Conservation (phyloP, 2,329 filamentous ascomycete species). For the Lojkania enalia region DNA sequence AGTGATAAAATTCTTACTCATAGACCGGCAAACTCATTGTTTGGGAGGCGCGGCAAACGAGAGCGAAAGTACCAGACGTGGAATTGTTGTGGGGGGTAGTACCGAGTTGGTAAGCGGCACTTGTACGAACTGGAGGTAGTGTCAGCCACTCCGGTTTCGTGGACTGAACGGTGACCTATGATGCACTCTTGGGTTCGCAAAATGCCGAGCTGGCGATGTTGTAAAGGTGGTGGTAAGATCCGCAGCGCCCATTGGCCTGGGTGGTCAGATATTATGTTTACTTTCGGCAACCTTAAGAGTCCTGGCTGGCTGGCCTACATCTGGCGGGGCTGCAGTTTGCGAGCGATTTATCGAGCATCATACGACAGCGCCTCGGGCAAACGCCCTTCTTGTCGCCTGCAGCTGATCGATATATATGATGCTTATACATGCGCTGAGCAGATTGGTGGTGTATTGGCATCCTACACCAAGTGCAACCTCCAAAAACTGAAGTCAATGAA, state of each 20-base stretch:
- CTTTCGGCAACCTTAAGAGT: conserved; percentile 3
- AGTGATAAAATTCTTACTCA: conserved; percentile 34
- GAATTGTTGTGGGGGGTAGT: conserved; percentile 2
- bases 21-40: conserved; percentile 17
- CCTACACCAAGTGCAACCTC: conserved; percentile 29
- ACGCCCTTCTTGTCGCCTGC: conserved; percentile 9
- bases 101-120: conserved; percentile 18
- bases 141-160: conserved; percentile 20
- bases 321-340: too few species aligned
- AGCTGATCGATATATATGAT: conserved; percentile 18
- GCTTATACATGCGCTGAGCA: conserved; percentile 8
- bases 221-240: conserved; percentile 7
- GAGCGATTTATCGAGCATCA: conserved; percentile 8
- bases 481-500: conserved; percentile 5
- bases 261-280: conserved; percentile 10
- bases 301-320: conserved; percentile 12
- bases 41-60: conserved; percentile 25
- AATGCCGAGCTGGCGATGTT: conserved; percentile 6
- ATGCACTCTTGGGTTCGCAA: conserved; percentile 7
- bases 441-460: conserved; percentile 28
- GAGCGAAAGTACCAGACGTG: conserved; percentile 11
- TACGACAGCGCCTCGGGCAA: conserved; percentile 15
- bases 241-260: conserved; percentile 2
- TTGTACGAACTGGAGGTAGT: conserved; percentile 12
- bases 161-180: conserved; percentile 1